A percentile compares a stretch with the other conserved stretches of the same genome.
These are phyloP conservation scores for Solanum lycopersicoides DNA, from an alignment of 257 asterid genomes.

Conservation along the genomic window DNA sequence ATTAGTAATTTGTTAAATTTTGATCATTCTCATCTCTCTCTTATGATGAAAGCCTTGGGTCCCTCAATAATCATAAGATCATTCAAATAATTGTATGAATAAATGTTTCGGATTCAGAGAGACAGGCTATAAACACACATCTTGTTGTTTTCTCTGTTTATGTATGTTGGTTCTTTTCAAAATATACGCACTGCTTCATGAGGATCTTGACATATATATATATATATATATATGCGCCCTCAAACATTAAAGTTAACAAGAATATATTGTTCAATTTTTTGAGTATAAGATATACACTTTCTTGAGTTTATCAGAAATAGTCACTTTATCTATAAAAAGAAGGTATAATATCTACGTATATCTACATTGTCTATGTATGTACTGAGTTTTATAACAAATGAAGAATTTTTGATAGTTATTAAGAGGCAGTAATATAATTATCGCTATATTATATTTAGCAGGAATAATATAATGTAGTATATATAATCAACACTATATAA, in stretches of 20 bases:
- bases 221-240: neutral
- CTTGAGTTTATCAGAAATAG: neutral
- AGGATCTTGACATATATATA: constrained; percentile 12
- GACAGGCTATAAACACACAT: neutral
- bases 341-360: no score
- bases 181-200: neutral
- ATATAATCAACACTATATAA: no score
- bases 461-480: no score
- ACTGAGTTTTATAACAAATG: neutral
- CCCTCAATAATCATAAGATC: constrained; percentile 38
- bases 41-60: constrained; percentile 58
- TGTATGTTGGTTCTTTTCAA: constrained; percentile 3
- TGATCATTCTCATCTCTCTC: neutral
- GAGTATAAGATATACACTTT: constrained; percentile 11
- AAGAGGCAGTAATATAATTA: no score
- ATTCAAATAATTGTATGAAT: neutral
- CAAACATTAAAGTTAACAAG: constrained; percentile 35
- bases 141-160: constrained; percentile 6
- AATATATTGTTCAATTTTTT: constrained; percentile 18
- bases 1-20: neutral
- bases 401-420: no score
- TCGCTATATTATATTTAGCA: no score
- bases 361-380: no score
- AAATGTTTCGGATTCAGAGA: constrained; percentile 14
- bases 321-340: fast-evolving